Evolutionary conservation across 495 filamentous ascomycete species (phyloP).

Genomic region (Jackrogersella minutella): DNA sequence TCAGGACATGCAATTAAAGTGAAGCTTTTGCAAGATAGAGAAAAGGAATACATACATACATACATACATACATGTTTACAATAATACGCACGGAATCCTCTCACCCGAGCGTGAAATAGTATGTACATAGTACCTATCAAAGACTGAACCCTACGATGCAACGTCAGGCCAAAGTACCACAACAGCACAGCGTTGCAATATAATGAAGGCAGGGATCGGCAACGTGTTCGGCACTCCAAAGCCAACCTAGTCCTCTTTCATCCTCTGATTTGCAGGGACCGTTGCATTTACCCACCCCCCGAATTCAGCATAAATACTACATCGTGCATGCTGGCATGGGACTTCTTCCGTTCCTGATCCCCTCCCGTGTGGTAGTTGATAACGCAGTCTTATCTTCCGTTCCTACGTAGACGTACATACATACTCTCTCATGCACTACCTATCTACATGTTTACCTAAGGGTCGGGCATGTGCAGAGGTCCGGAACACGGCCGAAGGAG

Average conservation of each 20-base stretch:
- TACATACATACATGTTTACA: constrained; percentile 15
- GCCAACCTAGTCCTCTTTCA: constrained; percentile 19
- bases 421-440: neutral
- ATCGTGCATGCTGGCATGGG: constrained; percentile 20
- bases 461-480: constrained; percentile 19
- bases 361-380: constrained; percentile 17
- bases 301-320: constrained; percentile 40
- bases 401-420: constrained; percentile 14
- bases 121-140: constrained; percentile 4
- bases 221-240: constrained; percentile 29
- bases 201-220: constrained; percentile 28
- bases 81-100: constrained; percentile 11
- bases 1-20: constrained; percentile 8
- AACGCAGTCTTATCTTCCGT: constrained; percentile 30
- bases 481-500: constrained; percentile 26
- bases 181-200: constrained; percentile 32
- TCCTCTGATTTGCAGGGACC: constrained; percentile 29
- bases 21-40: constrained; percentile 1
- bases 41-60: constrained; percentile 15
- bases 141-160: constrained; percentile 35
- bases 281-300: constrained; percentile 39
- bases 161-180: constrained; percentile 17
- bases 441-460: constrained; percentile 5
- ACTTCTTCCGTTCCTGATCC: constrained; percentile 32
- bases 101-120: constrained; percentile 2